Percentiles rank a stretch among this genome's conserved stretches.
Conservation (phyloP, 257 asterid genomes). For the Lycium ferocissimum region DNA sequence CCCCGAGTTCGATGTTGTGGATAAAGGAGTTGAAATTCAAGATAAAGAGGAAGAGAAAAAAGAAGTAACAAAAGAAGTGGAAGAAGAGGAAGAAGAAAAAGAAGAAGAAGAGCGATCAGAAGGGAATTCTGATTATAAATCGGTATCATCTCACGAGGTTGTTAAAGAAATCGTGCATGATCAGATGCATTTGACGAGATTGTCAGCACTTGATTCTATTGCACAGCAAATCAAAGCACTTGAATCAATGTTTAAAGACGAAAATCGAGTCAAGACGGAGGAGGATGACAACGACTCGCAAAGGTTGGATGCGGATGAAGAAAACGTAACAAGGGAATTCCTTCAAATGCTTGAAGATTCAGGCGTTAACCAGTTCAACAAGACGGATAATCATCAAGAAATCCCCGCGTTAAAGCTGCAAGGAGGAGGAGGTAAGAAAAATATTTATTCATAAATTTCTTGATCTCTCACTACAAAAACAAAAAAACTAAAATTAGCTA, state of each 20-base stretch:
- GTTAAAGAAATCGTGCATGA: constrained; percentile 87
- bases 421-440: constrained; percentile 30
- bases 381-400: constrained; percentile 42
- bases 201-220: constrained; percentile 78
- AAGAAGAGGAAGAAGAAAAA: constrained; percentile 43
- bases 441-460: no score
- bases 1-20: constrained; percentile 85
- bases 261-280: constrained; percentile 41
- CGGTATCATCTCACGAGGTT: constrained; percentile 62
- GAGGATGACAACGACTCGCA: constrained; percentile 71
- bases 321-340: constrained; percentile 81
- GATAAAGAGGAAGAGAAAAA: constrained; percentile 74
- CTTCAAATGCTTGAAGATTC: constrained; percentile 78
- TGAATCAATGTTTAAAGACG: constrained; percentile 76
- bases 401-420: constrained; percentile 30
- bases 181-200: constrained; percentile 56
- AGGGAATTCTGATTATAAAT: constrained; percentile 60
- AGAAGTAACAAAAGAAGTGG: constrained; percentile 39
- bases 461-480: no score
- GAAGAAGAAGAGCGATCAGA: constrained; percentile 48
- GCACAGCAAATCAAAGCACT: constrained; percentile 93
- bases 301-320: constrained; percentile 78
- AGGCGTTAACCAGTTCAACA: constrained; percentile 39
- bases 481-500: no score
- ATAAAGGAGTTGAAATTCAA: constrained; percentile 80